Evolutionary conservation across 352 stramenopile species (phyloP), one percentile per base, ranked within the genome.

Genomic region (Phytophthora cactorum): DNA sequence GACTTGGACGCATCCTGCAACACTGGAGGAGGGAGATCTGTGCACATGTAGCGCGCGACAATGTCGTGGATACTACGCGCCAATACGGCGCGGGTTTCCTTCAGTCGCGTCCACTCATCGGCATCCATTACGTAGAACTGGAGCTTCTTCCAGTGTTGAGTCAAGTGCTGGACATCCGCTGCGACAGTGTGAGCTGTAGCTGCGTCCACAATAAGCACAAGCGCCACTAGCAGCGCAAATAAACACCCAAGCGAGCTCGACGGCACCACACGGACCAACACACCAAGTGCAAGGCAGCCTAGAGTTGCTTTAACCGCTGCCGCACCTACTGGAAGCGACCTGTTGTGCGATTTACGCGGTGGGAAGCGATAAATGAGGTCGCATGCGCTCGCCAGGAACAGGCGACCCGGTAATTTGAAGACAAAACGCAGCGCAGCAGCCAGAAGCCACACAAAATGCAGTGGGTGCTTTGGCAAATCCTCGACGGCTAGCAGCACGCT

Each of bases 61-160:
- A 92, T 79, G 22, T 81, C 73, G 72, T 90, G 84, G 49, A 92
- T 90, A 36, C 73, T 86, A 3, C 80, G 81, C 5, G 81, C 81
- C 14, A 92, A 64, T 31, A 86, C 70, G 0, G 75, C 78, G 8
- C 84, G 81, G 10, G 78, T 84, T 22, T 82, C 70, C 56, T 85
- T 88, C 29, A 92, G 64, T 54, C 85, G 72, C 1, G 66, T 72
- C 58, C 80, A 77, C 44, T 89, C 80, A 0, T 75, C 64, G 2
- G 71, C 44, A 70, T 90, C 84, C 81, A 92, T 90, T 4, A 92
- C 58, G 59, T 92, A 89, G 39, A 92, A 90, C 69, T 92, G 84
- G 22, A 83, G 67, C 60, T 90, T 90, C 60, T 88, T 85, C 81
- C 82, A 85, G 51, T 89, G 77, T 54, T 83, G 71, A 14, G 74